phyloP scores from a whole-genome alignment of 805 yeast genomes.

The Candida tibetensis region DNA sequence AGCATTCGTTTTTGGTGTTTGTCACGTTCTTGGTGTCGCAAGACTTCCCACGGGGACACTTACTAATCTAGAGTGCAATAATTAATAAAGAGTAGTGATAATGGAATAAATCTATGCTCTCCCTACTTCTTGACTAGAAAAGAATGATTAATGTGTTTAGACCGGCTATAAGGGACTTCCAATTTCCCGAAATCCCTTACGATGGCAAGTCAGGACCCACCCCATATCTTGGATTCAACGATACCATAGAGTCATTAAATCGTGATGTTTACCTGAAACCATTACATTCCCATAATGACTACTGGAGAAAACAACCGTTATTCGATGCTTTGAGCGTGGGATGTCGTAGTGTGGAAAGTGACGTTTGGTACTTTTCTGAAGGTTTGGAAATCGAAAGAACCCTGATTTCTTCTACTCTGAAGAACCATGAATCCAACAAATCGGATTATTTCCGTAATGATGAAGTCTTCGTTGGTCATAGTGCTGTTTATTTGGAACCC shows the following conservation, averaged over 20 bases:
- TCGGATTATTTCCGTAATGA: conserved; percentile 25
- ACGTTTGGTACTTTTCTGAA: conserved; percentile 50
- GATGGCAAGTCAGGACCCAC: conserved; percentile 11
- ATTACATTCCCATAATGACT: conserved; percentile 69
- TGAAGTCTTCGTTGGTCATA: conserved; percentile 63
- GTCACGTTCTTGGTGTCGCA: too few relatives aligned
- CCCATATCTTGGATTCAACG: conserved; percentile 19
- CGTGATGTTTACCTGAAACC: conserved; percentile 41
- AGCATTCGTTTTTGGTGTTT: too few relatives aligned
- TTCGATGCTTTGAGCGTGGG: conserved; percentile 58
- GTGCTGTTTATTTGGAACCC: conserved; percentile 43
- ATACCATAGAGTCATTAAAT: conserved; percentile 26
- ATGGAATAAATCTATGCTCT: too few relatives aligned
- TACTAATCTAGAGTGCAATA: too few relatives aligned
- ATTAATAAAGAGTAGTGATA: too few relatives aligned
- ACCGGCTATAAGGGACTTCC: not conserved
- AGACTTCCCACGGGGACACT: too few relatives aligned
- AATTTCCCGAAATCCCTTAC: conserved; percentile 1
- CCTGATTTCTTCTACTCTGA: conserved; percentile 18
- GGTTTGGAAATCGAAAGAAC: conserved; percentile 17
- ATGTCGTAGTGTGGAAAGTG: conserved; percentile 62
- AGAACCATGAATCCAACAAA: conserved; percentile 4
- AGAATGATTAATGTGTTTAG: conserved; percentile 5
- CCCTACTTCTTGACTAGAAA: too few relatives aligned
- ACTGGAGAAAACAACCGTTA: conserved; percentile 58